Base-by-base conservation (phyloP, 345 rosid species). In the Geranium rotundifolium region DNA sequence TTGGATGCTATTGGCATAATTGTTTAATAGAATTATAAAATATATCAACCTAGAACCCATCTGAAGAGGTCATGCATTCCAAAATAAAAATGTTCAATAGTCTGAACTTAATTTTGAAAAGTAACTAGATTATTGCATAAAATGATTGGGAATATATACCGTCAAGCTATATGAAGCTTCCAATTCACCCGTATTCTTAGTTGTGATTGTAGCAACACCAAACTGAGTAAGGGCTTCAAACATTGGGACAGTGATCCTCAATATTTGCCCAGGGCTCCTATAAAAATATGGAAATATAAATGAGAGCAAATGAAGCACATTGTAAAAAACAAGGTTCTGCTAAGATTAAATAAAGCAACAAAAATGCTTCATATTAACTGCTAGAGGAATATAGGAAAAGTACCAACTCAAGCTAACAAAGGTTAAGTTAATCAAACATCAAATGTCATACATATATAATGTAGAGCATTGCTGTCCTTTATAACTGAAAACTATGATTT, bases 91-190 rank as follows among this genome's bases (percentile, higher is more conserved):
- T 34, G 41, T 34, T 34, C 41, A 4, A 34, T 34, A 20, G 58
- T 56, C 17, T 56, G 58, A 17, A 56, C 18, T 56, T 20, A 7
- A 56, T 16, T 16, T 19, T 16, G 3, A 16, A 13, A 17, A 17
- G 59, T 16, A 8, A 7, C 59, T 17, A 16, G 9, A 18, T 56
- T 0, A 17, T 56, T 17, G 2, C 19, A 56, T 13, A 56, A 62
- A 20, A 5, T 29, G 41, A 6, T 63, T 63, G 13, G 2, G 19
- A 54, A 56, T 52, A 19, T 23, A 9, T 82, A 91, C 98, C 84
- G 89, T 83, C 79, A 93, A 82, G 81, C 96, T 84, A 67, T 88
- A 93, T 5, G 97, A 93, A 41, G 97, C 97, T 79, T 93, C 96
- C 58, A 90, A 79, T 77, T 85, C 87, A 77, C 99, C 96, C 1